Conservation (phyloP, 2,329 filamentous ascomycete genomes). For the Colletotrichum brevisporum region DNA sequence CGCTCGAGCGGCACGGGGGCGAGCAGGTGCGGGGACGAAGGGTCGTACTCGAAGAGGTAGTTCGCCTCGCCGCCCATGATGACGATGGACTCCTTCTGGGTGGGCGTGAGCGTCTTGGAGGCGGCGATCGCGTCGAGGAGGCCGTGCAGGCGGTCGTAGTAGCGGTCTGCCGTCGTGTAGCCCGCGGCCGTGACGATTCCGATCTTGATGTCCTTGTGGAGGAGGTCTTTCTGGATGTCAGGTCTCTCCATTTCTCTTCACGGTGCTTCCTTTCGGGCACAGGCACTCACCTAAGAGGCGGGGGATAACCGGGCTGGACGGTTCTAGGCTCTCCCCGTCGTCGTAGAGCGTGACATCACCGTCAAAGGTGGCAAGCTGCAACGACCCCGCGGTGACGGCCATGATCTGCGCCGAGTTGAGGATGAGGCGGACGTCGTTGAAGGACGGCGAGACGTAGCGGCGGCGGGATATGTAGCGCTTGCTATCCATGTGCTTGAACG, state of each 20-base stretch:
- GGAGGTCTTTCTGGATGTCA: constrained; percentile 67
- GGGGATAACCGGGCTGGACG: constrained; percentile 82
- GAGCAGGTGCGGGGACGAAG: constrained; percentile 75
- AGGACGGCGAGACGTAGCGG: constrained; percentile 94
- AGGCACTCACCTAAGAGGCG: constrained; percentile 63
- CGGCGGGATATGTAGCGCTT: constrained; percentile 90
- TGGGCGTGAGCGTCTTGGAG: constrained; percentile 70
- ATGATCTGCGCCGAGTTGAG: constrained; percentile 96
- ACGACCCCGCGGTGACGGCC: constrained; percentile 80
- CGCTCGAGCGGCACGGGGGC: constrained; percentile 74
- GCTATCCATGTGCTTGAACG: constrained; percentile 91
- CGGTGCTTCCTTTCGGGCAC: neutral
- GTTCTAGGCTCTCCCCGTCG: constrained; percentile 84
- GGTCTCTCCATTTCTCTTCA: constrained; percentile 26
- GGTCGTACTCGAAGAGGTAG: constrained; percentile 88
- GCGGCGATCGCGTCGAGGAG: constrained; percentile 83
- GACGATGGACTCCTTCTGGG: constrained; percentile 83
- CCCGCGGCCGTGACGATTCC: constrained; percentile 98
- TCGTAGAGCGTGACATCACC: constrained; percentile 97
- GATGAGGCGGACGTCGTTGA: constrained; percentile 94
- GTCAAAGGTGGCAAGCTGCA: constrained; percentile 95
- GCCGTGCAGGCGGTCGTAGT: constrained; percentile 89
- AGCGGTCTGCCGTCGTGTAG: constrained; percentile 88
- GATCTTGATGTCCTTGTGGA: constrained; percentile 84
- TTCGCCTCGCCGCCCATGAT: constrained; percentile 97